Evolutionary conservation across 2,329 filamentous ascomycete species (phyloP).

Genomic region (Fragosphaeria purpurea): DNA sequence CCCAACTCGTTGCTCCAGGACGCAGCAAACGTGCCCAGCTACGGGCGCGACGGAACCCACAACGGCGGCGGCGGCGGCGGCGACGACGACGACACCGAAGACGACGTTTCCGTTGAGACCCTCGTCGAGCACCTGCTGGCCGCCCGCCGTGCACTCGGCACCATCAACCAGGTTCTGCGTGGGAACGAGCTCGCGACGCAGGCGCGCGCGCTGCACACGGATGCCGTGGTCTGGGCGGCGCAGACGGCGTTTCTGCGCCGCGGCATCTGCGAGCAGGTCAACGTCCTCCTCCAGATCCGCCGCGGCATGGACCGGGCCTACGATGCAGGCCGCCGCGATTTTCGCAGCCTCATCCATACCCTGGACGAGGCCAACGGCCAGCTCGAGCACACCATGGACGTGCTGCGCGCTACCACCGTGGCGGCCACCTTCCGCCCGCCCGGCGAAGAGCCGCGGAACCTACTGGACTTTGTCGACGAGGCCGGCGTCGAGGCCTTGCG

Average conservation of each 20-base stretch:
- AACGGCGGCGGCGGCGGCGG: not conserved
- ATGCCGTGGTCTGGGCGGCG: constrained; percentile 63
- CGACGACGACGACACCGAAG: constrained; percentile 25
- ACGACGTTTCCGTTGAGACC: constrained; percentile 52
- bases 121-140: constrained; percentile 77
- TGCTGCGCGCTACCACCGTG: constrained; percentile 54
- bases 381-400: constrained; percentile 56
- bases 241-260: constrained; percentile 57
- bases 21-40: no score
- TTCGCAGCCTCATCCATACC: constrained; percentile 49
- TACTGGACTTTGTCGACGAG: constrained; percentile 71
- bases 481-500: constrained; percentile 56
- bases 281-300: constrained; percentile 41
- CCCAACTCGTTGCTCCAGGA: not conserved
- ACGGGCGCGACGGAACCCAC: not conserved
- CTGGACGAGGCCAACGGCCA: constrained; percentile 58
- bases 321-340: constrained; percentile 48
- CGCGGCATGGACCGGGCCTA: constrained; percentile 44
- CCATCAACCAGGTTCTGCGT: constrained; percentile 71
- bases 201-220: constrained; percentile 66
- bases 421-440: constrained; percentile 52
- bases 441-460: constrained; percentile 47
- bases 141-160: constrained; percentile 78
- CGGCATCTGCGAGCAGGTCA: constrained; percentile 48
- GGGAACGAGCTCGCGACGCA: constrained; percentile 77